These are phyloP conservation scores for Yamadazyma sp. DNA, from an alignment of 805 yeast genomes.

Conservation along the genomic window DNA sequence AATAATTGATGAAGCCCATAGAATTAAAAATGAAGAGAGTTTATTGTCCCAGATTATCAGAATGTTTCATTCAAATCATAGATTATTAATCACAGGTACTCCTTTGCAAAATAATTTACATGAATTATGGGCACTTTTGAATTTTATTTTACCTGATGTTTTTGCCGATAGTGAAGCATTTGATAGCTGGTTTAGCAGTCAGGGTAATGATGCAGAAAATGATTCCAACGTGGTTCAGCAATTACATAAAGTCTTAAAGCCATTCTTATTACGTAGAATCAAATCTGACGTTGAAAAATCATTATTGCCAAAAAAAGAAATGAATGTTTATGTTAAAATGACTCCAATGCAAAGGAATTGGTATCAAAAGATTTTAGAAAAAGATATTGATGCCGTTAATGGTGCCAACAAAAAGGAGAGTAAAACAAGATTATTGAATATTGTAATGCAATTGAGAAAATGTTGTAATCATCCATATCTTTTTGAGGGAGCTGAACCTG, in stretches of 20 bases:
- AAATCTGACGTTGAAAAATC: conserved; percentile 82
- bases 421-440: conserved; percentile 71
- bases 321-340: conserved; percentile 72
- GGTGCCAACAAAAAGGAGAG: conserved; percentile 74
- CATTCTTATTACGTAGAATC: conserved; percentile 72
- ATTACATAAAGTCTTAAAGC: conserved; percentile 71
- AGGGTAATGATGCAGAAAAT: conserved; percentile 25
- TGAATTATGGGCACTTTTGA: conserved; percentile 78
- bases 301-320: conserved; percentile 69
- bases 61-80: conserved; percentile 64
- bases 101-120: conserved; percentile 78
- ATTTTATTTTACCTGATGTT: conserved; percentile 74
- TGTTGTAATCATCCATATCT: conserved; percentile 85
- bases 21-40: conserved; percentile 76
- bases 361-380: conserved; percentile 74
- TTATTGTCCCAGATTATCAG: conserved; percentile 71
- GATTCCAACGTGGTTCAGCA: conserved; percentile 53
- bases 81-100: conserved; percentile 77
- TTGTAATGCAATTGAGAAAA: conserved; percentile 81
- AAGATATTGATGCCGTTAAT: conserved; percentile 81
- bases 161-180: conserved; percentile 71
- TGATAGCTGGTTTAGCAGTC: conserved; percentile 65
- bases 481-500: conserved; percentile 87
- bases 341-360: conserved; percentile 75
- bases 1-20: conserved; percentile 78